Conservation (phyloP, 1,284 basidiomycete species). For the Ceratobasidium papillatum region DNA sequence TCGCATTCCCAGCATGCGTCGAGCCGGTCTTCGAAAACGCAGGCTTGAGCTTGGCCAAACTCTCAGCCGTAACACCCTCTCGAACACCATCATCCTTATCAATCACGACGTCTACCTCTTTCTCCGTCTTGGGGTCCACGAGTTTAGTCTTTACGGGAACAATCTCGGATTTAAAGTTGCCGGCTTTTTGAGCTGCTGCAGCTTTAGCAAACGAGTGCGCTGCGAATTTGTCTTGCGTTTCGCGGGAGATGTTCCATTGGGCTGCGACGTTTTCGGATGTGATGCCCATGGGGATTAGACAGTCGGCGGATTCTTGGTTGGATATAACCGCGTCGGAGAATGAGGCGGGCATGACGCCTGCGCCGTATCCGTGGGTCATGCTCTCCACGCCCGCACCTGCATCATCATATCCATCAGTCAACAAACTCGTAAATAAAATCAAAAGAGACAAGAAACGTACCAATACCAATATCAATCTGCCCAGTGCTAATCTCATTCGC, state of each 20-base stretch:
- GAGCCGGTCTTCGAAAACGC: slow-evolving; percentile 89
- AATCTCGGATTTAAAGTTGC: slow-evolving; percentile 93
- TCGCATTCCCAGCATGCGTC: slow-evolving; percentile 93
- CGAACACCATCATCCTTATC: slow-evolving; percentile 92
- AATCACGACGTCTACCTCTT: slow-evolving; percentile 81
- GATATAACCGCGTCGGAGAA: slow-evolving; percentile 84
- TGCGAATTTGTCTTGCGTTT: slow-evolving; percentile 84
- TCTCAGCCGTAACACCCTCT: slow-evolving; percentile 89
- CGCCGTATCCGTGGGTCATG: slow-evolving; percentile 89
- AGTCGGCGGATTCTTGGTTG: slow-evolving; percentile 87
- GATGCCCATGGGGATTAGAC: slow-evolving; percentile 95
- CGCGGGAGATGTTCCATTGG: slow-evolving; percentile 78
- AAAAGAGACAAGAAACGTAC: slow-evolving; percentile 56
- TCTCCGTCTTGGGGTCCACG: slow-evolving; percentile 85
- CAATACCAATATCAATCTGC: slow-evolving; percentile 93
- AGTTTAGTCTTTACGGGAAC: slow-evolving; percentile 82
- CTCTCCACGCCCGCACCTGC: slow-evolving; percentile 79
- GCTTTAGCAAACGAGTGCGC: slow-evolving; percentile 55
- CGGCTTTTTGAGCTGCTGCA: slow-evolving; percentile 65
- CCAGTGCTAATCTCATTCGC: slow-evolving; percentile 87
- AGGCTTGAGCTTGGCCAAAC: slow-evolving; percentile 90
- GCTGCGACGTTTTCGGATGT: slow-evolving; percentile 96
- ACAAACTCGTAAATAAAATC: background rate
- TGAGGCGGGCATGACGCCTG: slow-evolving; percentile 72
- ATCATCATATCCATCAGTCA: background rate